Evolutionary conservation across 345 rosid species (phyloP).

Genomic region (Rhizophora mangle): DNA sequence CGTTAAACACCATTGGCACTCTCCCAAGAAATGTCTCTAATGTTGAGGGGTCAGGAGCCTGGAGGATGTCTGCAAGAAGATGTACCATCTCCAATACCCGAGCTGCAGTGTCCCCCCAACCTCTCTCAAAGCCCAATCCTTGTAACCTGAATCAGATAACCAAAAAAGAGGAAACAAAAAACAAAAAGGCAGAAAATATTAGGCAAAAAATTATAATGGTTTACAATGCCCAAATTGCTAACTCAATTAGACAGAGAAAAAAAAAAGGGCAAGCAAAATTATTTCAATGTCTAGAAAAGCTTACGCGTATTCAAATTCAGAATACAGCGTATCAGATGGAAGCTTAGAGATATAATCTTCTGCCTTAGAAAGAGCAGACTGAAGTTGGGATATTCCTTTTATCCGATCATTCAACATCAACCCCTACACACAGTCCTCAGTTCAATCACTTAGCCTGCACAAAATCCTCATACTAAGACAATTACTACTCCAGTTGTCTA

Average conservation of each 20-base stretch:
- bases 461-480: not conserved
- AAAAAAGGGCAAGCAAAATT: not conserved
- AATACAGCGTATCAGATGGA: conserved; percentile 57
- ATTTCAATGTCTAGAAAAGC: conserved; percentile 8
- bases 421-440: conserved; percentile 37
- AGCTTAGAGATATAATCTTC: conserved; percentile 82
- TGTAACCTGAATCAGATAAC: conserved; percentile 45
- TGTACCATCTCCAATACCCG: conserved; percentile 73
- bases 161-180: not conserved
- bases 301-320: conserved; percentile 72
- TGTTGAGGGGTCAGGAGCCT: conserved; percentile 93
- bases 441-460: conserved; percentile 15
- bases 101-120: conserved; percentile 95
- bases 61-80: conserved; percentile 88
- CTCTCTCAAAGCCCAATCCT: conserved; percentile 98
- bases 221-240: not conserved
- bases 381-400: conserved; percentile 58
- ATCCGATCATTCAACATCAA: conserved; percentile 95
- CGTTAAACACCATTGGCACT: conserved; percentile 91
- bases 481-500: not conserved
- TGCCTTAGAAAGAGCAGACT: conserved; percentile 67
- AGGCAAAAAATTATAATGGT: not conserved
- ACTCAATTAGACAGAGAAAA: not conserved
- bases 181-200: conserved; percentile 2
- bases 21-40: conserved; percentile 94